Evolutionary conservation across 2,329 filamentous ascomycete genomes (phyloP).

Genomic region (Neofusicoccum umdonicola): DNA sequence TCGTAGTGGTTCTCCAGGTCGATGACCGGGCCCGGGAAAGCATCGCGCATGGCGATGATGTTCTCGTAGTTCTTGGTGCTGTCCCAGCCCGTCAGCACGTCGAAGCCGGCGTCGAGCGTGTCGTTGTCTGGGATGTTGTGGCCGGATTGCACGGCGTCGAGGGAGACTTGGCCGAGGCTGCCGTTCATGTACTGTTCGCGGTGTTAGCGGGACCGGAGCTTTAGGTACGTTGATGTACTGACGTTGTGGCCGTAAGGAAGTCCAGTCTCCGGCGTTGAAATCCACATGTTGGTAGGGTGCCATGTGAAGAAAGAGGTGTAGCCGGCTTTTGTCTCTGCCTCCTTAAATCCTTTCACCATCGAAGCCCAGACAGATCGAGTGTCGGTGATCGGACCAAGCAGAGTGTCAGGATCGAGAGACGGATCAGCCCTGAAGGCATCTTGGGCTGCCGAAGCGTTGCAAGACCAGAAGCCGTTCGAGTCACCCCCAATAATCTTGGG

Average conservation of each 20-base stretch:
- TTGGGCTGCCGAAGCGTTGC: neutral
- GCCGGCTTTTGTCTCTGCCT: neutral
- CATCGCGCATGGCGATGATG: neutral
- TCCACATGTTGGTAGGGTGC: neutral
- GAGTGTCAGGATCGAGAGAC: neutral
- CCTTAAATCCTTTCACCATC: neutral
- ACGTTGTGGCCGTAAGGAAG: slow-evolving; percentile 5
- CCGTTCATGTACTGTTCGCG: neutral
- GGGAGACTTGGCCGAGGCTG: neutral
- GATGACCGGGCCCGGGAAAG: neutral
- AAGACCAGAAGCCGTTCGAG: neutral
- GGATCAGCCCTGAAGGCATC: neutral
- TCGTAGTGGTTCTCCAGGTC: slow-evolving; percentile 12
- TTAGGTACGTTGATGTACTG: neutral
- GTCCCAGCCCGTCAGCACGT: neutral
- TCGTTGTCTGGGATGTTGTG: slow-evolving; percentile 57
- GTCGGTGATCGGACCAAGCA: neutral
- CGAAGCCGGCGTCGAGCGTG: slow-evolving; percentile 52
- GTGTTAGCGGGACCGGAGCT: too few species aligned
- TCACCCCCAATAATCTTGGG: slow-evolving; percentile 7
- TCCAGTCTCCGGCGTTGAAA: neutral
- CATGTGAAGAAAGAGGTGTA: neutral
- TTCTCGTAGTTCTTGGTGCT: neutral
- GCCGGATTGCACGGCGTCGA: slow-evolving; percentile 10
- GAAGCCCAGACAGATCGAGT: neutral